Conservation (phyloP, 2,329 filamentous ascomycete species). For the Colletotrichum endophyticum region DNA sequence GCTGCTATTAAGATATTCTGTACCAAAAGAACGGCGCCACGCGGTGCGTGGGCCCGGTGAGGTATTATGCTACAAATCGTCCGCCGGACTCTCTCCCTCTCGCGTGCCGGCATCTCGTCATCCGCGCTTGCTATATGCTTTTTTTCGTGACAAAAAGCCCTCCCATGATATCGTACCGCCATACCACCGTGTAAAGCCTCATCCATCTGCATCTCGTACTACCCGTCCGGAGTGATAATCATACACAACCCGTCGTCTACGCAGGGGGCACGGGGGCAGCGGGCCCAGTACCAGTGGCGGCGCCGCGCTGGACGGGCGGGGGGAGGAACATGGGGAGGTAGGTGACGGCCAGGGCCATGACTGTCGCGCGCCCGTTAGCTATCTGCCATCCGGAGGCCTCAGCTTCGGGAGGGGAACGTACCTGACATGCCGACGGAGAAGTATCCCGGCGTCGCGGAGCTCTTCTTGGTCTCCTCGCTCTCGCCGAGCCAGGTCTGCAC, state of each 20-base stretch:
- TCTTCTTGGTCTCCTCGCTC: conserved; percentile 70
- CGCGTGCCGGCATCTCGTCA: not conserved
- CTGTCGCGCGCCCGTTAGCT: conserved; percentile 36
- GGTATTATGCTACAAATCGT: conserved; percentile 8
- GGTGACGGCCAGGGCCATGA: conserved; percentile 62
- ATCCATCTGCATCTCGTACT: not conserved
- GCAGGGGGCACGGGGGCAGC: conserved; percentile 30
- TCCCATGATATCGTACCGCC: not conserved
- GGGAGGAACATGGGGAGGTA: conserved; percentile 58
- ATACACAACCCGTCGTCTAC: conserved; percentile 9
- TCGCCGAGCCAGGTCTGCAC: conserved; percentile 80
- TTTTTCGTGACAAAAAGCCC: not conserved
- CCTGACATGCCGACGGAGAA: conserved; percentile 81
- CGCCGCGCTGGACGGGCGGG: conserved; percentile 29
- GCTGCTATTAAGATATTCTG: conserved; percentile 3
- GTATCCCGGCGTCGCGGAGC: conserved; percentile 67
- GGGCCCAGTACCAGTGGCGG: conserved; percentile 36
- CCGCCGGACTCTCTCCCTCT: not conserved
- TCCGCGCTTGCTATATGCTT: not conserved
- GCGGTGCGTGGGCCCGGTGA: not conserved
- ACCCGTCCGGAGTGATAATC: not conserved
- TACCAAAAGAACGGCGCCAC: not conserved
- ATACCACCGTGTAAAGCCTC: not conserved
- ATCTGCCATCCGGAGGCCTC: not conserved
- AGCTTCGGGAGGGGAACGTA: conserved; percentile 47